phyloP scores from a whole-genome alignment of 768 basidiomycete genomes.

The Mycena olivaceomarginata region DNA sequence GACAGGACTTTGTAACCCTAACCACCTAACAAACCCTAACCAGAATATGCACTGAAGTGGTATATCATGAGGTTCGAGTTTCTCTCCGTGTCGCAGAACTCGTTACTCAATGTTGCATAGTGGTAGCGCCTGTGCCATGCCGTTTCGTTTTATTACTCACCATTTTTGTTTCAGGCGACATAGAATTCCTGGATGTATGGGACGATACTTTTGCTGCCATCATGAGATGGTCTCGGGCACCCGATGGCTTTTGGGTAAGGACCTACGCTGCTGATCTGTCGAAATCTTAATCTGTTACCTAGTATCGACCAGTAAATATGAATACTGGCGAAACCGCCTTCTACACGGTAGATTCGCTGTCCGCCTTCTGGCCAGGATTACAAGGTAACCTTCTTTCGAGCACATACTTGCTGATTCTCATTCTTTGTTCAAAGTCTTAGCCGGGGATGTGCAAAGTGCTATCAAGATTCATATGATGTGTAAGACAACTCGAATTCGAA shows the following conservation, averaged over 20 bases:
- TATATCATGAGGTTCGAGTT: constrained; percentile 79
- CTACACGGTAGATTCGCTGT: constrained; percentile 93
- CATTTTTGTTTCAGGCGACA: constrained; percentile 71
- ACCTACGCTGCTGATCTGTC: not conserved
- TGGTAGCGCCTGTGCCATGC: constrained; percentile 62
- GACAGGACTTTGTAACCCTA: not conserved
- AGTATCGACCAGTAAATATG: constrained; percentile 94
- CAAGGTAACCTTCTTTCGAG: constrained; percentile 62
- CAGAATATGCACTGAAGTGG: constrained; percentile 94
- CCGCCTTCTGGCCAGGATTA: constrained; percentile 98
- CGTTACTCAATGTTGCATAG: constrained; percentile 30
- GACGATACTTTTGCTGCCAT: constrained; percentile 88
- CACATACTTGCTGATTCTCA: not conserved
- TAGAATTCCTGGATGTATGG: constrained; percentile 90
- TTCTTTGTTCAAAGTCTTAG: constrained; percentile 66
- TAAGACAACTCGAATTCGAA: constrained; percentile 57
- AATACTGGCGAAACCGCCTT: constrained; percentile 84
- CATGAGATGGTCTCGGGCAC: constrained; percentile 89
- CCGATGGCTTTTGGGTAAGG: constrained; percentile 92
- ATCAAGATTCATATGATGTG: constrained; percentile 95
- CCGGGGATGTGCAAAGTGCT: constrained; percentile 91
- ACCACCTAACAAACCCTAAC: not conserved
- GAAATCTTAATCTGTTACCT: constrained; percentile 23
- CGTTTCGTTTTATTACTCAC: not conserved
- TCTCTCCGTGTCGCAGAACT: not conserved